phyloP scores from a whole-genome alignment of 2,329 filamentous ascomycete genomes.

The Monosporascus sp. region DNA sequence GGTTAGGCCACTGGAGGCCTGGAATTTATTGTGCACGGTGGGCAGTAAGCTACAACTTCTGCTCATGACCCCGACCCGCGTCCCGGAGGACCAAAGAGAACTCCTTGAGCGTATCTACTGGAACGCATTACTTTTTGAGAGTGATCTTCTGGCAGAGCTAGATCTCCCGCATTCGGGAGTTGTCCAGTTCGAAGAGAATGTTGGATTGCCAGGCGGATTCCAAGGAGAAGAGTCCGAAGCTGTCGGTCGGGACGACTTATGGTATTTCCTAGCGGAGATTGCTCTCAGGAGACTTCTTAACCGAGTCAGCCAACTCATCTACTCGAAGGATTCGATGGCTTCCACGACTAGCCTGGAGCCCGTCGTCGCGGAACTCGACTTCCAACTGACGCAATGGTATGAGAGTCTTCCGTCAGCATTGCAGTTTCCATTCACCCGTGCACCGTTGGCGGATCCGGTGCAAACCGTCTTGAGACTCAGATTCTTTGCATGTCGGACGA shows the following conservation, averaged over 20 bases:
- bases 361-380: conserved; percentile 75
- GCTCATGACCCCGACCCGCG: conserved; percentile 66
- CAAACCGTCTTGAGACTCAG: conserved; percentile 75
- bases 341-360: conserved; percentile 71
- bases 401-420: conserved; percentile 69
- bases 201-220: conserved; percentile 73
- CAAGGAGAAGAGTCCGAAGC: conserved; percentile 62
- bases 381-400: conserved; percentile 81
- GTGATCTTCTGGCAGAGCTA: conserved; percentile 72
- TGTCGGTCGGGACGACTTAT: conserved; percentile 70
- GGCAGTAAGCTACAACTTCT: conserved; percentile 78
- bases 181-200: conserved; percentile 75
- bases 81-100: conserved; percentile 67
- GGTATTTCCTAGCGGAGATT: conserved; percentile 84
- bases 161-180: conserved; percentile 80
- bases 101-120: conserved; percentile 76
- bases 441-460: conserved; percentile 64
- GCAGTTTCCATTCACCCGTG: conserved; percentile 69
- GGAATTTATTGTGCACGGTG: conserved; percentile 73
- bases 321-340: conserved; percentile 67
- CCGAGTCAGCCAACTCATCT: conserved; percentile 73
- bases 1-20: conserved; percentile 76
- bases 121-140: conserved; percentile 78
- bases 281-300: conserved; percentile 73
- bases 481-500: conserved; percentile 81